Percentiles rank a stretch among this genome's conserved stretches.
Evolutionary conservation across 1,139 yeast genomes (phyloP).

Genomic region (Arxiozyma bovina): DNA sequence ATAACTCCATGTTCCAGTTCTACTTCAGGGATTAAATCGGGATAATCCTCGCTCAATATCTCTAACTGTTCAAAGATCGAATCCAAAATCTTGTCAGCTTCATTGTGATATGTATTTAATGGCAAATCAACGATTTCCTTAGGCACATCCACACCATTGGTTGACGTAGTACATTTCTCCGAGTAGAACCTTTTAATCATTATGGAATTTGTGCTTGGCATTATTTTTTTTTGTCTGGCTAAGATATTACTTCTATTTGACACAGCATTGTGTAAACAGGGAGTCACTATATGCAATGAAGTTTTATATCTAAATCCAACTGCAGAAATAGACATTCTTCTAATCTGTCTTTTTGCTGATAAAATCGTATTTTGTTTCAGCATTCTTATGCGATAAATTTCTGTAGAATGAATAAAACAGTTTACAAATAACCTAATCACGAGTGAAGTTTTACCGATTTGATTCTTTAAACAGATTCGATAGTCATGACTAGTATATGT

Average conservation of each 20-base stretch:
- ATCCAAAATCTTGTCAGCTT: conserved; percentile 59
- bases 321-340: neutral
- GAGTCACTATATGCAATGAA: neutral
- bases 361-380: neutral
- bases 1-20: conserved; percentile 79
- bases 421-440: neutral
- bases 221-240: neutral
- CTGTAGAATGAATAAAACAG: too few relatives aligned
- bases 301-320: neutral
- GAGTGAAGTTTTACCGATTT: neutral
- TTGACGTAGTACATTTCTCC: conserved; percentile 5
- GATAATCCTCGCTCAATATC: conserved; percentile 46
- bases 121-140: conserved; percentile 41
- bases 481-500: neutral
- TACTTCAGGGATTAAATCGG: conserved; percentile 51
- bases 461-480: neutral
- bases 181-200: conserved; percentile 3
- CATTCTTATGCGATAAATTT: neutral
- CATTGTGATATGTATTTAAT: conserved; percentile 44
- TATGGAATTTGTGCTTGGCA: neutral
- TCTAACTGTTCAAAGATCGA: conserved; percentile 56
- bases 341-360: neutral
- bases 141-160: conserved; percentile 42
- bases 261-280: neutral
- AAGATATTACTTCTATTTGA: too few relatives aligned